Conservation (phyloP, 495 filamentous ascomycete genomes). For the Aspergillus coremiiformis region DNA sequence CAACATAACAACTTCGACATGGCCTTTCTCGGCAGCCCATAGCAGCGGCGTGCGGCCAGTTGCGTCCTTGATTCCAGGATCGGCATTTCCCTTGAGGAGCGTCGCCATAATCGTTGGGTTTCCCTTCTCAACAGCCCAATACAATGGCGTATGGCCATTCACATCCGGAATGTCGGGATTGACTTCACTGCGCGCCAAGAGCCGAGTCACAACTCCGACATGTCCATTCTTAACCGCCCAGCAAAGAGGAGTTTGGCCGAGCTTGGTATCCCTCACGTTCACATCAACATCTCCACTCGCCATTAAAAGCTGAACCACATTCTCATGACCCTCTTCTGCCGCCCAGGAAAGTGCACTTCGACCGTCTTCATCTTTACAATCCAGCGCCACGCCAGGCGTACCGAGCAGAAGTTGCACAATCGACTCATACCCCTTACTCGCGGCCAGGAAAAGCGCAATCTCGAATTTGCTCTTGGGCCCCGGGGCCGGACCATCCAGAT, state of each 20-base stretch:
- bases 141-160: conserved; percentile 21
- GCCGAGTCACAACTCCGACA: conserved; percentile 19
- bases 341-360: conserved; percentile 34
- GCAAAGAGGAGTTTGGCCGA: conserved; percentile 27
- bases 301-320: conserved; percentile 26
- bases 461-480: conserved; percentile 20
- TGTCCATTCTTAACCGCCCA: conserved; percentile 32
- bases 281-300: conserved; percentile 13
- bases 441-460: conserved; percentile 27
- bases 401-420: conserved; percentile 28
- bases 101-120: conserved; percentile 15
- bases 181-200: conserved; percentile 11
- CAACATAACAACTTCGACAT: conserved; percentile 26
- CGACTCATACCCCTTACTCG: conserved; percentile 28
- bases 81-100: conserved; percentile 17
- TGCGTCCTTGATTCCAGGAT: conserved; percentile 17
- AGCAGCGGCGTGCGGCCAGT: conserved; percentile 29
- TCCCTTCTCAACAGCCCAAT: conserved; percentile 17
- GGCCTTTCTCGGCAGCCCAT: conserved; percentile 29
- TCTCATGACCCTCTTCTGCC: conserved; percentile 28
- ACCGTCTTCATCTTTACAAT: conserved; percentile 18
- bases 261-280: conserved; percentile 15
- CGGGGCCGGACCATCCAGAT: not conserved
- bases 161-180: conserved; percentile 13
- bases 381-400: conserved; percentile 22